Evolutionary conservation across 306 rosid genomes (phyloP).

Genomic region (Rosa multiflora): DNA sequence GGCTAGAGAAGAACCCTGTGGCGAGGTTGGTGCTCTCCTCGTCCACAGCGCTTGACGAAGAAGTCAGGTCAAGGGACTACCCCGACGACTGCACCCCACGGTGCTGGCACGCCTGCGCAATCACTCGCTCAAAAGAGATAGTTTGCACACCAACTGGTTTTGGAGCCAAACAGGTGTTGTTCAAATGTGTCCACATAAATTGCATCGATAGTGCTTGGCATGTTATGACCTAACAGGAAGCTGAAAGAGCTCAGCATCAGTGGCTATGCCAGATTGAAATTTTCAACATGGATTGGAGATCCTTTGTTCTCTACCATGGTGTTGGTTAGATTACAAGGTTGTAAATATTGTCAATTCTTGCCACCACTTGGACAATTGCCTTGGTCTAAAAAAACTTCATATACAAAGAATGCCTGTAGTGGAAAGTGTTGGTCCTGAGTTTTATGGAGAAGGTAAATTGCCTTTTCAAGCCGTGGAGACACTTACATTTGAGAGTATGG

Average conservation of each 20-base stretch:
- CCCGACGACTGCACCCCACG: no score
- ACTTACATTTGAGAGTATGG: neutral
- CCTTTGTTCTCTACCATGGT: constrained; percentile 1
- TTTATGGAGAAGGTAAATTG: constrained; percentile 1
- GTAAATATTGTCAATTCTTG: neutral
- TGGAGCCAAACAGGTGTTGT: no score
- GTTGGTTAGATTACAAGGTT: neutral
- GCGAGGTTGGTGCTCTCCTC: no score
- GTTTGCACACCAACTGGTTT: no score
- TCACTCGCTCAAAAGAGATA: no score
- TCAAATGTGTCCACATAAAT: neutral
- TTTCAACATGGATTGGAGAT: constrained; percentile 11
- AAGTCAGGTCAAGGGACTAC: no score
- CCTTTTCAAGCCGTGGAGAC: neutral
- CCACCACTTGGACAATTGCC: neutral
- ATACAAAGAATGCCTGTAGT: neutral
- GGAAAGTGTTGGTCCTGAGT: neutral
- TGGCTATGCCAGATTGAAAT: neutral
- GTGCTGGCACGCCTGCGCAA: no score
- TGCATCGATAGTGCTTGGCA: neutral
- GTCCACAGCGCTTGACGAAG: no score
- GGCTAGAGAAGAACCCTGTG: no score
- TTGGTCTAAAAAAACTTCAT: neutral
- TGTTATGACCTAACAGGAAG: neutral
- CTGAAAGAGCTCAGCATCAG: neutral